Evolutionary conservation across 768 basidiomycete genomes (phyloP).

Genomic region (Pulveroboletus ravenelii): DNA sequence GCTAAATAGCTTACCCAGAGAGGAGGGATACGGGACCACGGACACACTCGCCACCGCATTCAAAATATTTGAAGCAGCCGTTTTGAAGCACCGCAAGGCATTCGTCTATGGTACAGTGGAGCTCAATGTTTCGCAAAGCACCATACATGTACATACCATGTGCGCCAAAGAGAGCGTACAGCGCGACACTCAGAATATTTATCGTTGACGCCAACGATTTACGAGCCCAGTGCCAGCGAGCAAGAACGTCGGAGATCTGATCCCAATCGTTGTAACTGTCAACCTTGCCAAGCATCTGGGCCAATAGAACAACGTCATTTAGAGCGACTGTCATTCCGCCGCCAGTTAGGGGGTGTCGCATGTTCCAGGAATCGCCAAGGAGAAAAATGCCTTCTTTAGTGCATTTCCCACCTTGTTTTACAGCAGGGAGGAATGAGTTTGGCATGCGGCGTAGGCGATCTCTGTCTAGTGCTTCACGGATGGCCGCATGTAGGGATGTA

Average conservation of each 20-base stretch:
- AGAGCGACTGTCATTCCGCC: conserved; percentile 98
- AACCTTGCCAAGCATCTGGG: conserved; percentile 52
- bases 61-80: conserved; percentile 98
- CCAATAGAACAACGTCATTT: conserved; percentile 74
- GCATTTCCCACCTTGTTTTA: conserved; percentile 51
- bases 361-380: conserved; percentile 96
- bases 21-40: conserved; percentile 87
- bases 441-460: conserved; percentile 90
- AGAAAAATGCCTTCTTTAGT: conserved; percentile 71
- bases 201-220: conserved; percentile 82
- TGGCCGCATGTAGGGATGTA: conserved; percentile 55
- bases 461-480: conserved; percentile 65
- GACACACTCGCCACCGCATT: conserved; percentile 84
- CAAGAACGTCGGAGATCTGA: conserved; percentile 46
- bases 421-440: conserved; percentile 85
- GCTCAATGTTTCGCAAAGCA: not conserved
- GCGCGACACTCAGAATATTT: conserved; percentile 87
- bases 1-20: conserved; percentile 59
- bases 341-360: conserved; percentile 97
- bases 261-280: conserved; percentile 45
- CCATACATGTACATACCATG: conserved; percentile 59
- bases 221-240: conserved; percentile 80
- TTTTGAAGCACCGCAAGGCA: conserved; percentile 58
- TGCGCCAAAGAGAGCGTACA: conserved; percentile 93
- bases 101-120: conserved; percentile 44